Evolutionary conservation across 1,139 yeast genomes (phyloP).

Genomic region (Diutina siamensis): DNA sequence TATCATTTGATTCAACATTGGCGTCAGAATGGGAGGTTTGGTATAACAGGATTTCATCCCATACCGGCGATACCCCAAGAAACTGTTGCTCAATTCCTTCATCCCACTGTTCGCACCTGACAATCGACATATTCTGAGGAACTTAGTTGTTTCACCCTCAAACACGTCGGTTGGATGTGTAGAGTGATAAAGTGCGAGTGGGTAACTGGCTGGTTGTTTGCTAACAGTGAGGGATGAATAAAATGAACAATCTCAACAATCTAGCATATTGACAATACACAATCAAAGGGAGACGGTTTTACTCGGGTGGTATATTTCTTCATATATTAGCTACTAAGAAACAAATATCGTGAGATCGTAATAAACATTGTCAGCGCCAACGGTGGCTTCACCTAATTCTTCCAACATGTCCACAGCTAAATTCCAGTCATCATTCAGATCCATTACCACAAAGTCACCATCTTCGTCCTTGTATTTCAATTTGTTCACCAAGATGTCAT

Average conservation of each 20-base stretch:
- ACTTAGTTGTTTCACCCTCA: too few species aligned
- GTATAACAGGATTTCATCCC: slow-evolving; percentile 56
- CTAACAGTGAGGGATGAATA: too few species aligned
- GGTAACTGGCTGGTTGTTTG: too few species aligned
- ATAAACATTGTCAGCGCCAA: background rate
- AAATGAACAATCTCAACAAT: too few species aligned
- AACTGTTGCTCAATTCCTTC: slow-evolving; percentile 42
- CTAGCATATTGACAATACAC: too few species aligned
- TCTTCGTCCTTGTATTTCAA: slow-evolving; percentile 89
- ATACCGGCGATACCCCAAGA: slow-evolving; percentile 53
- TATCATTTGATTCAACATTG: slow-evolving; percentile 19
- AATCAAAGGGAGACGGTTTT: too few species aligned
- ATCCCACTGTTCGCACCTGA: slow-evolving; percentile 53
- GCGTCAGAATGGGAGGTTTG: slow-evolving; percentile 38
- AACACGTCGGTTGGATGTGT: too few species aligned
- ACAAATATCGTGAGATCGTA: slow-evolving; percentile 5
- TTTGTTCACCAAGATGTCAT: slow-evolving; percentile 32
- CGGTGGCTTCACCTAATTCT: slow-evolving; percentile 14
- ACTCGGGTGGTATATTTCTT: background rate
- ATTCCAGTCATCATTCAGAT: slow-evolving; percentile 67
- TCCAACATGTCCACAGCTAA: slow-evolving; percentile 44
- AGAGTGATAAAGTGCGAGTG: too few species aligned
- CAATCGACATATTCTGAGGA: slow-evolving; percentile 33
- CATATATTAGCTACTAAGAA: background rate
- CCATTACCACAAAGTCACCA: slow-evolving; percentile 84